Conservation (phyloP, 2,329 filamentous ascomycete species). For the Exophiala mesophila region DNA sequence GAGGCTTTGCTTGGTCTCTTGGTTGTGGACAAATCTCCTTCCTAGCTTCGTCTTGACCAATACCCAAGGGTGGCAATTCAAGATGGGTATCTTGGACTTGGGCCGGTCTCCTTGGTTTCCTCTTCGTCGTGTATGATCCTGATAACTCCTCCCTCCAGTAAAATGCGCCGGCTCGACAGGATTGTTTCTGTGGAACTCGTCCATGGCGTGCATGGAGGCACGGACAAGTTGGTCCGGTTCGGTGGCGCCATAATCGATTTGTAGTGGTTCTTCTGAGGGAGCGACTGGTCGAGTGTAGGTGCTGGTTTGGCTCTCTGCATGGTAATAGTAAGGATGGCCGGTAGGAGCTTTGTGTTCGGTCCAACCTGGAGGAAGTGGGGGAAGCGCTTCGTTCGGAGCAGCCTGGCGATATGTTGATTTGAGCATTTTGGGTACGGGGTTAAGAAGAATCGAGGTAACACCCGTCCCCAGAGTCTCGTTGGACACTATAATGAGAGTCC, state of each 20-base stretch:
- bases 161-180: slow-evolving; percentile 41
- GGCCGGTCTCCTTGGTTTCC: slow-evolving; percentile 70
- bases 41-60: slow-evolving; percentile 90
- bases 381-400: slow-evolving; percentile 29
- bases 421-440: slow-evolving; percentile 57
- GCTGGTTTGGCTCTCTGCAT: slow-evolving; percentile 73
- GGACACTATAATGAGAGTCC: too few species aligned
- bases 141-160: slow-evolving; percentile 50
- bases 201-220: slow-evolving; percentile 21
- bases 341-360: slow-evolving; percentile 82
- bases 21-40: slow-evolving; percentile 85
- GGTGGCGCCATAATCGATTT: slow-evolving; percentile 25
- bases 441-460: too few species aligned
- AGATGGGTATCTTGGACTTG: slow-evolving; percentile 71
- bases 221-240: slow-evolving; percentile 23
- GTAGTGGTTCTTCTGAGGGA: slow-evolving; percentile 27
- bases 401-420: slow-evolving; percentile 70
- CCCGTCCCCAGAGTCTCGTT: too few species aligned
- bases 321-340: slow-evolving; percentile 87
- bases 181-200: slow-evolving; percentile 32
- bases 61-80: slow-evolving; percentile 79
- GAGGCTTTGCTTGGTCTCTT: slow-evolving; percentile 77
- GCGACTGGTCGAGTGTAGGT: slow-evolving; percentile 74
- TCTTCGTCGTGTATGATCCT: slow-evolving; percentile 54
- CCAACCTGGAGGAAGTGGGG: slow-evolving; percentile 74